Base-by-base conservation (phyloP, 306 rosid genomes). In the Lotus japonicus region DNA sequence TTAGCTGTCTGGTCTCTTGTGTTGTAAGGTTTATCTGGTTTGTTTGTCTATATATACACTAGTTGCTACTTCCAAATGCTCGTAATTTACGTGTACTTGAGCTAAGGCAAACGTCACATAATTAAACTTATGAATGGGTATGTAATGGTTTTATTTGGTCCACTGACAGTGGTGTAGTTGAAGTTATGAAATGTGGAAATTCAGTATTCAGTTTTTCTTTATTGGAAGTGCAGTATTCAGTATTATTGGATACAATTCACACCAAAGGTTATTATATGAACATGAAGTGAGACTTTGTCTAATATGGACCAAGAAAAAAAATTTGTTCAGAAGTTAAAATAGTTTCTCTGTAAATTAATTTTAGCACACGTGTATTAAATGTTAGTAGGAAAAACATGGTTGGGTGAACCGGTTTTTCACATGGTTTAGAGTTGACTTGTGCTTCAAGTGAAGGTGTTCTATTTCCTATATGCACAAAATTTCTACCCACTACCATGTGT, bases 81-180 rank as follows among this genome's bases (percentile, higher is more conserved):
- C 3, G 26, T 8, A 51, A 72, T 46, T 12, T 68, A 77, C 85
- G 77, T 68, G 61, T 73, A 62, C 4, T 65, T 81, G 74, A 63
- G 66, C 70, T 69, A 73, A 73, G 54, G 6, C n/a, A 64, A 36
- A 66, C 77, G 83, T 77, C 85, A 81, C 3, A 21, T 21, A 21
- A 21, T 21, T 58, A 1, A n/a, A 72, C 83, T 77, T 51, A 1
- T 28, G 2, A n/a, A 72, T 66, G 16, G 9, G 35, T 66, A 28
- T 38, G 26, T 41, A 53, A 13, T 33, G 51, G 42, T 16, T 26
- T 44, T 44, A 49, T 66, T 17, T 9, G 65, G 73, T 48, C 26
- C 15, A 71, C 13, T 51, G 4, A 42, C 31, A 23, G 35, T 17
- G 15, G 64, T 52, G 58, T 21, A 38, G 44, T 72, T 54, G 73